These are phyloP conservation scores for Cadophora malorum DNA, from an alignment of 2,329 filamentous ascomycete species.

Conservation along the genomic window DNA sequence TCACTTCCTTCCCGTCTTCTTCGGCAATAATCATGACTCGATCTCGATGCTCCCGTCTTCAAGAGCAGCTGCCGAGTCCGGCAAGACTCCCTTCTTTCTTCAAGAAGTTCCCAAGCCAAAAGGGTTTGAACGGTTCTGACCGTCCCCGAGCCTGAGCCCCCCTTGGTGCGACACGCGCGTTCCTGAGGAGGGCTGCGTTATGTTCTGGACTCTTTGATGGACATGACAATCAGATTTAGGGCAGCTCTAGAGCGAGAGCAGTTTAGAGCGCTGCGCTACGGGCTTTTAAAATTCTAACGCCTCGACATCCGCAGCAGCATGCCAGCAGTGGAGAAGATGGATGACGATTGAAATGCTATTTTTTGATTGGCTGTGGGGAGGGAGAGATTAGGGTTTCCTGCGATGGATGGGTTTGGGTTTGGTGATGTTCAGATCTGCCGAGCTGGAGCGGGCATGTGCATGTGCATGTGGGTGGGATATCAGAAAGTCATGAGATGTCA, in stretches of 20 bases:
- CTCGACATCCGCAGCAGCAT: constrained; percentile 6
- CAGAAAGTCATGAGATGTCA: constrained; percentile 1
- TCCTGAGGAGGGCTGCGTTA: neutral
- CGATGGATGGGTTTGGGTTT: neutral
- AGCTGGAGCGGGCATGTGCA: neutral
- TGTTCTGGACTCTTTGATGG: constrained; percentile 18
- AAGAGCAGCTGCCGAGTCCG: neutral
- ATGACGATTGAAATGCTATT: constrained; percentile 5
- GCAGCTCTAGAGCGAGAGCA: neutral
- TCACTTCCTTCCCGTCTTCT: neutral
- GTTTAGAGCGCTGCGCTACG: constrained; percentile 14
- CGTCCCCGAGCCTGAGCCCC: neutral
- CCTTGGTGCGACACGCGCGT: constrained; percentile 7
- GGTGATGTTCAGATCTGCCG: constrained; percentile 8
- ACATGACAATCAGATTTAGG: neutral
- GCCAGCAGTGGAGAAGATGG: neutral
- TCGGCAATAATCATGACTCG: neutral
- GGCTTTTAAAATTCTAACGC: neutral
- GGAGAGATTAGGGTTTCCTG: constrained; percentile 9
- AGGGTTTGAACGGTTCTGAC: neutral
- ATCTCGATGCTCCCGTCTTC: neutral
- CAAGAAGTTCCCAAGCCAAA: neutral
- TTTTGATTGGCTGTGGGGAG: constrained; percentile 14
- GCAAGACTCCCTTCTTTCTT: no score
- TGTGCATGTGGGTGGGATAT: neutral